phyloP scores from a whole-genome alignment of 1,284 basidiomycete species.

The Chalciporus sp. region DNA sequence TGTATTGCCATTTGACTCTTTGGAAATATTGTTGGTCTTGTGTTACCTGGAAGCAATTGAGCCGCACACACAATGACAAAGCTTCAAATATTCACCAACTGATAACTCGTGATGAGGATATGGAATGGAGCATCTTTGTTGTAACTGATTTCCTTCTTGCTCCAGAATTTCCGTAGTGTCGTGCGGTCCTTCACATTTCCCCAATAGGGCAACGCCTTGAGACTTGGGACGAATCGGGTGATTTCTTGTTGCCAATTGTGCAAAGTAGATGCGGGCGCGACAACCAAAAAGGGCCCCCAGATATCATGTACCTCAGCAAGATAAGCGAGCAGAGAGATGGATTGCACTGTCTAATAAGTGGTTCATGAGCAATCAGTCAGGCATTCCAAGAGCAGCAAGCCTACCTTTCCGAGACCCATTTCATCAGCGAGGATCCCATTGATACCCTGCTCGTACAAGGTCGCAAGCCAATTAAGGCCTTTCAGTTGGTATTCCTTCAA shows the following conservation, averaged over 20 bases:
- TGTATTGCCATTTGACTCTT: conserved; percentile 99
- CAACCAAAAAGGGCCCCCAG: conserved; percentile 99
- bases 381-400: conserved; percentile 12
- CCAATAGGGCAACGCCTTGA: conserved; percentile 99
- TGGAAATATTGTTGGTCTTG: conserved; percentile 99
- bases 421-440: conserved; percentile 98
- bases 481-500: conserved; percentile 99
- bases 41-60: conserved; percentile 65
- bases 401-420: conserved; percentile 94
- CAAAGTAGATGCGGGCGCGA: conserved; percentile 95
- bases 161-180: conserved; percentile 97
- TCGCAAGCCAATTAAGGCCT: conserved; percentile 97
- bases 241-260: conserved; percentile 99
- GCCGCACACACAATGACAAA: background rate
- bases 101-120: conserved; percentile 96
- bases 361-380: background rate
- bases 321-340: conserved; percentile 95
- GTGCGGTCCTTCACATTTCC: conserved; percentile 96
- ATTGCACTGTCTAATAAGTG: conserved; percentile 87
- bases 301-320: conserved; percentile 97
- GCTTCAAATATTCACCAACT: conserved; percentile 63
- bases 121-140: conserved; percentile 96
- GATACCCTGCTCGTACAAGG: conserved; percentile 98
- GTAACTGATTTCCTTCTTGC: conserved; percentile 96
- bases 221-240: conserved; percentile 89